phyloP scores from a whole-genome alignment of 495 filamentous ascomycete genomes.

The Lichenothelia convexa region DNA sequence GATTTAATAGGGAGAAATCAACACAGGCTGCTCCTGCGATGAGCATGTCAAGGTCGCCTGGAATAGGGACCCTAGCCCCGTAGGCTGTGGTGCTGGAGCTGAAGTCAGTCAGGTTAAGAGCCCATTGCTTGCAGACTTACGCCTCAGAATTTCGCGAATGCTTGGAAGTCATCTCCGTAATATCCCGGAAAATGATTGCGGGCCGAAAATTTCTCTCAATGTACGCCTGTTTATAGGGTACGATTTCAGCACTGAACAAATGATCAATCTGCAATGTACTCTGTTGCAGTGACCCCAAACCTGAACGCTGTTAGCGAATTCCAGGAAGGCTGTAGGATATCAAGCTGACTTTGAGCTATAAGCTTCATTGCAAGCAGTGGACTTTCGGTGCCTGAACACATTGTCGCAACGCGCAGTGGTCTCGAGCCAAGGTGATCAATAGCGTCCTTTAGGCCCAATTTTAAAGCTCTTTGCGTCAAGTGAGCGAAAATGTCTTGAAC shows the following conservation, averaged over 20 bases:
- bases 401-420: constrained; percentile 46
- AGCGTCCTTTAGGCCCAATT: constrained; percentile 19
- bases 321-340: neutral
- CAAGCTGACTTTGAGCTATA: constrained; percentile 25
- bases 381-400: constrained; percentile 72
- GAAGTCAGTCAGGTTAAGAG: too few species aligned
- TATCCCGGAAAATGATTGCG: constrained; percentile 47
- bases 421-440: constrained; percentile 22
- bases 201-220: constrained; percentile 58
- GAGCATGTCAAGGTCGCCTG: constrained; percentile 44
- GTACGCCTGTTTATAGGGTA: constrained; percentile 59
- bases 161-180: constrained; percentile 36
- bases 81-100: constrained; percentile 42
- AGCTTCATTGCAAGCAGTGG: constrained; percentile 50
- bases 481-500: constrained; percentile 33
- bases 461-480: constrained; percentile 24
- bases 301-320: constrained; percentile 10
- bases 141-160: constrained; percentile 21
- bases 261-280: constrained; percentile 35
- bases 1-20: constrained; percentile 47
- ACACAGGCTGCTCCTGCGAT: constrained; percentile 65
- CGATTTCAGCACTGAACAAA: constrained; percentile 64
- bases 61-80: constrained; percentile 40
- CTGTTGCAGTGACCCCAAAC: constrained; percentile 7
- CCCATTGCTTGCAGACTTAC: too few species aligned